phyloP scores from a whole-genome alignment of 306 rosid species.

The Sindora glabra region DNA sequence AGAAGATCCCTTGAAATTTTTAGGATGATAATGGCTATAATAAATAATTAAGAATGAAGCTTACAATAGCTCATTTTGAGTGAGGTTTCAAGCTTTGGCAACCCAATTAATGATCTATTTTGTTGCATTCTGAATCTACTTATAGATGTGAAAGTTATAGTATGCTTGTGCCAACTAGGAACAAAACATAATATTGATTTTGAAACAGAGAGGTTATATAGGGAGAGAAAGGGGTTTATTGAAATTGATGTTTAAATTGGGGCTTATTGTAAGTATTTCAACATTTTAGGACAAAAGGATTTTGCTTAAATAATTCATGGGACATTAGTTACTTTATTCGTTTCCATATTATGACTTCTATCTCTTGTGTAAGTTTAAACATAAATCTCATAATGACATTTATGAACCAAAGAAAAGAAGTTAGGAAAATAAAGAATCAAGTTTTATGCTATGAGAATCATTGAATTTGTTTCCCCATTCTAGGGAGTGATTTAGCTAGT shows the following conservation, averaged over 20 bases:
- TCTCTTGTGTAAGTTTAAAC: background rate
- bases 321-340: too few species aligned
- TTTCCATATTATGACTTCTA: too few species aligned
- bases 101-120: background rate
- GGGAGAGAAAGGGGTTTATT: background rate
- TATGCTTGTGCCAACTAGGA: background rate
- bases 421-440: background rate
- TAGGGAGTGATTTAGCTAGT: background rate
- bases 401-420: background rate
- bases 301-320: background rate
- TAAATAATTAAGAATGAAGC: conserved; percentile 1
- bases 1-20: background rate
- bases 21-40: background rate
- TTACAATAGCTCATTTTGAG: background rate
- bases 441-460: background rate
- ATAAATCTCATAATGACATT: background rate
- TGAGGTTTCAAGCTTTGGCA: background rate
- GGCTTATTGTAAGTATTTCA: background rate
- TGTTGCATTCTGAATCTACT: background rate
- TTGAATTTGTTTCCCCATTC: background rate
- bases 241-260: background rate
- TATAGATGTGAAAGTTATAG: background rate
- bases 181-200: background rate
- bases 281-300: background rate
- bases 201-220: background rate